Percentiles rank a stretch among this genome's conserved stretches.
phyloP scores from a whole-genome alignment of 2,329 filamentous ascomycete species.

The Penicillium occitanis region DNA sequence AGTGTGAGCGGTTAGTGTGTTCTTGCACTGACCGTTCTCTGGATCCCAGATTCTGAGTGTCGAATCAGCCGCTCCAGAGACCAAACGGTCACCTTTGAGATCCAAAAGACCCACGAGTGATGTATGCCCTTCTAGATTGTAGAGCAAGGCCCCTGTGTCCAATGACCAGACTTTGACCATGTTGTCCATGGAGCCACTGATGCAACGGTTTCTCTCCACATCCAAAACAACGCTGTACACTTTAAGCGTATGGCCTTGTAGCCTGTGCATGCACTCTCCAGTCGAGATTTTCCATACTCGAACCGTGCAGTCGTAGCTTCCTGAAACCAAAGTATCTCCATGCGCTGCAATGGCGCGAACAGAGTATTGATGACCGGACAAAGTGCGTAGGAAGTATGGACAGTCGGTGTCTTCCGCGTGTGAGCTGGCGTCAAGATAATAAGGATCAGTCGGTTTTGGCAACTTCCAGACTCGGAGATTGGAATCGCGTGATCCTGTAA shows the following conservation, averaged over 20 bases:
- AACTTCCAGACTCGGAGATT: conserved; percentile 93
- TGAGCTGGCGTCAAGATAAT: conserved; percentile 75
- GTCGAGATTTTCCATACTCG: conserved; percentile 98
- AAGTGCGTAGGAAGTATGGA: conserved; percentile 86
- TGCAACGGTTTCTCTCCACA: conserved; percentile 86
- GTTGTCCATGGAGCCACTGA: conserved; percentile 98
- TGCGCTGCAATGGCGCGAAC: conserved; percentile 94
- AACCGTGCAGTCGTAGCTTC: conserved; percentile 93
- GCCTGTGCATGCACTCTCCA: conserved; percentile 78
- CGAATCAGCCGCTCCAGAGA: conserved; percentile 92
- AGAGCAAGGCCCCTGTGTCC: conserved; percentile 76
- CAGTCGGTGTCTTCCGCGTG: conserved; percentile 74
- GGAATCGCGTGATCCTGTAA: conserved; percentile 93
- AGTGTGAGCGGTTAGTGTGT: conserved; percentile 86
- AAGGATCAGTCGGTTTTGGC: conserved; percentile 72
- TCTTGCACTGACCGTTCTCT: conserved; percentile 85
- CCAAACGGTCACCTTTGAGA: conserved; percentile 81
- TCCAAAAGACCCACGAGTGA: conserved; percentile 91
- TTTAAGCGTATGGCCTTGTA: conserved; percentile 86
- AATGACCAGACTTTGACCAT: conserved; percentile 97
- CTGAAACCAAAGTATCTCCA: conserved; percentile 92
- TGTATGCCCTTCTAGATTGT: conserved; percentile 89
- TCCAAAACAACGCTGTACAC: conserved; percentile 97
- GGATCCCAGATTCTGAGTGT: conserved; percentile 97
- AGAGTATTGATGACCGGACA: conserved; percentile 86